Evolutionary conservation across 2,329 filamentous ascomycete genomes (phyloP).

Genomic region (Claviceps sorghi): DNA sequence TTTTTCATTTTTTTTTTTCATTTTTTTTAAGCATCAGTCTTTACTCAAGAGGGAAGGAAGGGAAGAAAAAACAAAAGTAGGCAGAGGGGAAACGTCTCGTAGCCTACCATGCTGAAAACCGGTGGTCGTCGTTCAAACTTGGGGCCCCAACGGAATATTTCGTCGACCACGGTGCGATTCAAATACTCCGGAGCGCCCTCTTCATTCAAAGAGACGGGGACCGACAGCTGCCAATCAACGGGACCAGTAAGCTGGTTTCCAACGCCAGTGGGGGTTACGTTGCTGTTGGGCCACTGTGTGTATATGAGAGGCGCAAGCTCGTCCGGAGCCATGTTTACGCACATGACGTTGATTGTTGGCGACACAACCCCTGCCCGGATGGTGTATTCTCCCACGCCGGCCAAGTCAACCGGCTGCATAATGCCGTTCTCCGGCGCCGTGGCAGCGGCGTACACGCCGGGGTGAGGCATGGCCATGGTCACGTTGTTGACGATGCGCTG

Average conservation of each 20-base stretch:
- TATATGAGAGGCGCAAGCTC: constrained; percentile 55
- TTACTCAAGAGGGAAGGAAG: neutral
- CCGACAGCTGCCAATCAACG: constrained; percentile 22
- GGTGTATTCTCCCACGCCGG: constrained; percentile 53
- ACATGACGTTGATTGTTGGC: constrained; percentile 58
- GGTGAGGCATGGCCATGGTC: constrained; percentile 63
- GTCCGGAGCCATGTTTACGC: constrained; percentile 44
- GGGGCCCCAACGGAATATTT: constrained; percentile 54
- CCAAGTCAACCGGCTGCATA: constrained; percentile 50
- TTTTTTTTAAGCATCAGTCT: no score
- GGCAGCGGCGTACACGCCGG: constrained; percentile 50
- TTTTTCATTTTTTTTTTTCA: neutral
- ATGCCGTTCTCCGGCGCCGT: constrained; percentile 47
- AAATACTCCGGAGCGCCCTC: constrained; percentile 22
- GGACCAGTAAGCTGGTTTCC: constrained; percentile 17
- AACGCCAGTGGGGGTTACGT: constrained; percentile 19
- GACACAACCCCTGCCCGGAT: constrained; percentile 55
- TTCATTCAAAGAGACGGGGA: constrained; percentile 18
- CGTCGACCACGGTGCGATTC: constrained; percentile 48
- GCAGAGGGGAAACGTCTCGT: neutral
- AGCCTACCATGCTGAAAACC: constrained; percentile 31
- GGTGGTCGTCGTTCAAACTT: constrained; percentile 36
- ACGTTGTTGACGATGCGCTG: constrained; percentile 58
- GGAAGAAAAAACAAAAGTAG: neutral
- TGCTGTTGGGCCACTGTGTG: constrained; percentile 37